A percentile compares a stretch with the other conserved stretches of the same genome.
Evolutionary conservation across 345 rosid species (phyloP).

Genomic region (Cardamine chenopodiifolia): DNA sequence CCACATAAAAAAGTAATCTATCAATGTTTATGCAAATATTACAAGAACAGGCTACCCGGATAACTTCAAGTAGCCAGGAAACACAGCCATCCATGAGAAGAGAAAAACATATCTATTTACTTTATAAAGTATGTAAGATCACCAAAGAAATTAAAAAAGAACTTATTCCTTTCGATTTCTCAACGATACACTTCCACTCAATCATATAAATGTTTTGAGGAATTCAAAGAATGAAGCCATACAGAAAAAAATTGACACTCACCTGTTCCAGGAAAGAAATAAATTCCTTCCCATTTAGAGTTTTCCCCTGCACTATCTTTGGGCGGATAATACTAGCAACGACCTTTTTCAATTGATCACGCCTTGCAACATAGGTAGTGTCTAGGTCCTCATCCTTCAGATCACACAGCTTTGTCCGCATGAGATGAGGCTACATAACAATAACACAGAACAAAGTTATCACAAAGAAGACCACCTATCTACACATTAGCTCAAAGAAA

Average conservation of each 20-base stretch:
- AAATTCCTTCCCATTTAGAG: slow-evolving; percentile 87
- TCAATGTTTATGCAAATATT: background rate
- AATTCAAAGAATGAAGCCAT: slow-evolving; percentile 1
- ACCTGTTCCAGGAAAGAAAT: slow-evolving; percentile 94
- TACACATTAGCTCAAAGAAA: slow-evolving; percentile 2
- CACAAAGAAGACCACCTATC: slow-evolving; percentile 14
- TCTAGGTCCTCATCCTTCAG: slow-evolving; percentile 92
- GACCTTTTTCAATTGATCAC: slow-evolving; percentile 78
- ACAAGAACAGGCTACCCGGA: background rate
- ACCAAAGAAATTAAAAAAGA: slow-evolving; percentile 3
- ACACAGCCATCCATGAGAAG: slow-evolving; percentile 14
- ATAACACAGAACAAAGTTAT: slow-evolving; percentile 39
- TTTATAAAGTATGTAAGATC: slow-evolving; percentile 7
- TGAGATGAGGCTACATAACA: slow-evolving; percentile 75
- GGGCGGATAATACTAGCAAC: slow-evolving; percentile 81
- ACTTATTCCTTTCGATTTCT: background rate
- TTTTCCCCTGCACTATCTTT: slow-evolving; percentile 91
- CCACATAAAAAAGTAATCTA: no score
- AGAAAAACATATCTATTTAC: background rate
- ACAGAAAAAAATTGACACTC: slow-evolving; percentile 11
- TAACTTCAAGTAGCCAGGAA: background rate
- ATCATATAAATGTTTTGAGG: background rate
- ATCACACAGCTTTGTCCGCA: slow-evolving; percentile 97
- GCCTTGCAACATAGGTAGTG: slow-evolving; percentile 71
- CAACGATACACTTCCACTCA: slow-evolving; percentile 21